phyloP scores from a whole-genome alignment of 768 basidiomycete genomes.

The Suillus fuscotomentosus region DNA sequence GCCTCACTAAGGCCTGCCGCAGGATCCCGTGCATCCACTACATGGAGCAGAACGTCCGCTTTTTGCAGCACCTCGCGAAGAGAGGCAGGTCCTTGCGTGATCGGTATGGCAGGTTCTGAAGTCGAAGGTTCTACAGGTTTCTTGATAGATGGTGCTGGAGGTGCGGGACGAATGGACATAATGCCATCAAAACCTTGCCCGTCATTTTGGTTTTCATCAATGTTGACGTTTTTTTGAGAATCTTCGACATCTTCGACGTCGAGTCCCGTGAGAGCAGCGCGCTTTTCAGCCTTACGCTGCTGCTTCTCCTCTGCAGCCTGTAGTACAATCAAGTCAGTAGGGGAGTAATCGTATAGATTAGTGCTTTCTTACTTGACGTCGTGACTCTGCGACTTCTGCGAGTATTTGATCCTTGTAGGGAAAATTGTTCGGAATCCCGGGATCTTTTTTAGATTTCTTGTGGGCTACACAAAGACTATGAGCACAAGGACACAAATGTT shows the following conservation, averaged over 20 bases:
- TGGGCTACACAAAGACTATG: conserved; percentile 47
- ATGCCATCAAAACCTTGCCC: conserved; percentile 39
- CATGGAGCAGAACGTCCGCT: conserved; percentile 77
- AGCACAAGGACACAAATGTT: conserved; percentile 1
- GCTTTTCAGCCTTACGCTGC: conserved; percentile 62
- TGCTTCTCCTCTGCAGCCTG: conserved; percentile 81
- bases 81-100: conserved; percentile 26
- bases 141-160: conserved; percentile 2
- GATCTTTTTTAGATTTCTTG: conserved; percentile 66
- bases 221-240: conserved; percentile 27
- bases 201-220: conserved; percentile 29
- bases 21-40: conserved; percentile 87
- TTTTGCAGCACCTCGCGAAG: conserved; percentile 55
- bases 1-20: conserved; percentile 70
- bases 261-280: conserved; percentile 36
- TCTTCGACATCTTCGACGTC: conserved; percentile 20
- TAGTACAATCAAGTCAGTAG: background rate
- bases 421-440: conserved; percentile 90
- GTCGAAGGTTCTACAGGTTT: background rate
- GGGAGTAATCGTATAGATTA: background rate
- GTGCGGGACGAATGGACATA: conserved; percentile 18
- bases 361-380: conserved; percentile 56
- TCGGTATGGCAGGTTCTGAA: conserved; percentile 17
- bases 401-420: conserved; percentile 94
- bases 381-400: conserved; percentile 83